Percentiles rank a stretch among this genome's conserved stretches.
phyloP scores from a whole-genome alignment of 306 rosid species.

The Rubus idaeus region DNA sequence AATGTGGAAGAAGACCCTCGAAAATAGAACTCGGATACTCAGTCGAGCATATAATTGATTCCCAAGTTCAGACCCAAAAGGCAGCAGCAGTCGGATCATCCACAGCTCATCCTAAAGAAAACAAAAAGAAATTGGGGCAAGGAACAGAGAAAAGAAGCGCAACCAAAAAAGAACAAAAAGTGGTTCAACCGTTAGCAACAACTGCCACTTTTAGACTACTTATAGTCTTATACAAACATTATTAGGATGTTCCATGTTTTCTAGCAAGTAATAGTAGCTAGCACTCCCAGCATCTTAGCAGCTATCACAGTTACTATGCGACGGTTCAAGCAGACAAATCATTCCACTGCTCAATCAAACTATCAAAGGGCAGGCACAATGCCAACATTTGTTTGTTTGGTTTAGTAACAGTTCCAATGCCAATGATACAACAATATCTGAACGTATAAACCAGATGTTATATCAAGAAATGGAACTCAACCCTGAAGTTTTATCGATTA shows the following conservation, averaged over 20 bases:
- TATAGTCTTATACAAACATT: neutral
- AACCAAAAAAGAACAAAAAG: neutral
- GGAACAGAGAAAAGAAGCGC: neutral
- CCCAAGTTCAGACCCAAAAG: neutral
- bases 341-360: neutral
- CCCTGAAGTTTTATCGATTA: constrained; percentile 53
- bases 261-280: constrained; percentile 1
- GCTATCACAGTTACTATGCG: neutral
- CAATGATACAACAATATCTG: constrained; percentile 20
- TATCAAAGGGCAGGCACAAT: neutral
- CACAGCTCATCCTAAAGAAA: constrained; percentile 16
- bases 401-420: neutral
- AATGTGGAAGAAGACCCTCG: neutral
- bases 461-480: constrained; percentile 32
- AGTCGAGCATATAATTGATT: neutral
- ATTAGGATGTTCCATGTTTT: neutral
- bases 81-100: constrained; percentile 8
- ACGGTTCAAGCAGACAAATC: neutral
- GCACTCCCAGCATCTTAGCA: neutral
- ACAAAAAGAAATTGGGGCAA: neutral
- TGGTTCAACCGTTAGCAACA: neutral
- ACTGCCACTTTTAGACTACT: neutral
- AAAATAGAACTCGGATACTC: neutral
- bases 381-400: neutral
- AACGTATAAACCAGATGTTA: constrained; percentile 19